Evolutionary conservation across 306 rosid species (phyloP).

Genomic region (Arachis stenosperma): DNA sequence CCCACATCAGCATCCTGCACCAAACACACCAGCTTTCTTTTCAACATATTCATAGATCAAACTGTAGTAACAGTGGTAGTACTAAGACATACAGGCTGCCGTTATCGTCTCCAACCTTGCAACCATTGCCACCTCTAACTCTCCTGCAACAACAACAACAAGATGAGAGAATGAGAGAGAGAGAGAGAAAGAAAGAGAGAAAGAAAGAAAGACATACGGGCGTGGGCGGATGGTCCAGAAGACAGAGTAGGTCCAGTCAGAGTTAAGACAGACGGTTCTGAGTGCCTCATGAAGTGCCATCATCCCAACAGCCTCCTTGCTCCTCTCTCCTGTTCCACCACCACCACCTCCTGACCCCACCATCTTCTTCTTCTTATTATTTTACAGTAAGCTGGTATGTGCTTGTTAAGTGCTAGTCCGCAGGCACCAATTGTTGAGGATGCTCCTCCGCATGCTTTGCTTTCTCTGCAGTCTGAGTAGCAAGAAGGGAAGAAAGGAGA

Average conservation of each 20-base stretch:
- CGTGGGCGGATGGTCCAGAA: conserved; percentile 99
- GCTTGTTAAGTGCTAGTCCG: too few relatives aligned
- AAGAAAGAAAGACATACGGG: conserved; percentile 65
- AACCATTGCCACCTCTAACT: conserved; percentile 96
- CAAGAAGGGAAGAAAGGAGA: too few relatives aligned
- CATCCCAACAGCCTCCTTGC: conserved; percentile 99
- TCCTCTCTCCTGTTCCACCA: conserved; percentile 64
- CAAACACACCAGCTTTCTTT: too few relatives aligned
- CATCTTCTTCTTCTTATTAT: conserved; percentile 62
- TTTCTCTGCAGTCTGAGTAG: too few relatives aligned
- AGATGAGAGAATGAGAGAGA: not conserved
- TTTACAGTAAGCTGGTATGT: not conserved
- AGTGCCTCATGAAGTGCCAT: conserved; percentile 99
- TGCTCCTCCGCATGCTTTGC: too few relatives aligned
- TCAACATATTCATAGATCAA: too few relatives aligned
- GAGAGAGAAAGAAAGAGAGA: conserved; percentile 7
- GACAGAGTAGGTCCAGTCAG: conserved; percentile 99
- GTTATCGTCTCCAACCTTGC: conserved; percentile 98
- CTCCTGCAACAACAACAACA: conserved; percentile 56
- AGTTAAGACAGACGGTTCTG: conserved; percentile 71
- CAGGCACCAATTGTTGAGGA: too few relatives aligned
- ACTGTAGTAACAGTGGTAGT: too few relatives aligned
- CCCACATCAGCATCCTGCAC: conserved; percentile 99
- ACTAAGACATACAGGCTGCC: conserved; percentile 78
- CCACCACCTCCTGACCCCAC: conserved; percentile 88